phyloP scores from a whole-genome alignment of 495 filamentous ascomycete genomes.

The Penicillium canescens region DNA sequence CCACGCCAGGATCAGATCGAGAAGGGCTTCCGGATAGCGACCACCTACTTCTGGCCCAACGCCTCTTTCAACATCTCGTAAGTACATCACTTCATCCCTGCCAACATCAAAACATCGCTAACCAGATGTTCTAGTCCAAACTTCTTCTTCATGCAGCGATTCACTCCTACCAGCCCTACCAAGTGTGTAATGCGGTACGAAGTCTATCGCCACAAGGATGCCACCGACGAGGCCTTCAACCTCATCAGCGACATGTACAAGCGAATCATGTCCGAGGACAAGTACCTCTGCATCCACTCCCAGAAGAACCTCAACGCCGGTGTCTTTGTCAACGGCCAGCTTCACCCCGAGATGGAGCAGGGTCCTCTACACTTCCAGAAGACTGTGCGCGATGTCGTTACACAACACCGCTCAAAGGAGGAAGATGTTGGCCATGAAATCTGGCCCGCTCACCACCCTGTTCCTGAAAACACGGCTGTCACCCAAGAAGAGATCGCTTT shows the following conservation, averaged over 20 bases:
- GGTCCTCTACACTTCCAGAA: conserved; percentile 51
- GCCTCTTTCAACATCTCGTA: conserved; percentile 45
- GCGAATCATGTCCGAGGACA: conserved; percentile 49
- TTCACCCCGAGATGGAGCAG: conserved; percentile 48
- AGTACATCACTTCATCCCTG: conserved; percentile 14
- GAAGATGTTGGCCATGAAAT: conserved; percentile 33
- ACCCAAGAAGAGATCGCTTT: conserved; percentile 18
- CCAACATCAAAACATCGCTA: background rate
- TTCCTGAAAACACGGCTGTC: background rate
- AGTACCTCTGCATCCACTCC: conserved; percentile 43
- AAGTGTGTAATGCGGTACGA: conserved; percentile 45
- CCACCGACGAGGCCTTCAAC: conserved; percentile 43
- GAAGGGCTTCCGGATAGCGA: conserved; percentile 34
- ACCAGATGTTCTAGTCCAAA: conserved; percentile 31
- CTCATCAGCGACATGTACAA: conserved; percentile 46
- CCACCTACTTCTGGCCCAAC: conserved; percentile 48
- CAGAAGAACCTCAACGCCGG: conserved; percentile 51
- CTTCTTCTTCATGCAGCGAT: conserved; percentile 51
- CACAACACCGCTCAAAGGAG: conserved; percentile 36
- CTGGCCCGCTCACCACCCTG: conserved; percentile 36
- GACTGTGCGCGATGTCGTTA: conserved; percentile 39
- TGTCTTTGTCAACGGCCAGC: conserved; percentile 47
- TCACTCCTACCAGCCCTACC: conserved; percentile 39
- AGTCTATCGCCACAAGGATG: conserved; percentile 48
- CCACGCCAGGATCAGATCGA: conserved; percentile 35